Evolutionary conservation across 495 filamentous ascomycete species (phyloP).

Genomic region (Tuber borchii): DNA sequence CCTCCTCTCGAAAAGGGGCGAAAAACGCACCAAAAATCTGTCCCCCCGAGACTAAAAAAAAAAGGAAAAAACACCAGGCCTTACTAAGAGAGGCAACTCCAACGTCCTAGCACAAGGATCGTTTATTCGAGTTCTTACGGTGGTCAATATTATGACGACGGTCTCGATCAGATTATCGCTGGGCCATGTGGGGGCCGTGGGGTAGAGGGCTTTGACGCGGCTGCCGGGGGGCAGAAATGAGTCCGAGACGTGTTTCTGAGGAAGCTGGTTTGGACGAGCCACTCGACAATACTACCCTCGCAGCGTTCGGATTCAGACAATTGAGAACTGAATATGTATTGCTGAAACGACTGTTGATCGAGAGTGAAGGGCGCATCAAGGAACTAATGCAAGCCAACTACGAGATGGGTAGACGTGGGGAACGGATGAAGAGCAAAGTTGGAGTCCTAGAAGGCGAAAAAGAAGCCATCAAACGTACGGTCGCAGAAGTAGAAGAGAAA

Average conservation of each 20-base stretch:
- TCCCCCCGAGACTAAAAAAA: no score
- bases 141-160: slow-evolving; percentile 37
- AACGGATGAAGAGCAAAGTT: slow-evolving; percentile 11
- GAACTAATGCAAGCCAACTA: slow-evolving; percentile 19
- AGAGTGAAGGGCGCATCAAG: slow-evolving; percentile 26
- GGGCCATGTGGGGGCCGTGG: slow-evolving; percentile 29
- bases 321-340: slow-evolving; percentile 24
- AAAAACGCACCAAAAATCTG: no score
- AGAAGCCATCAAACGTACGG: slow-evolving; percentile 17
- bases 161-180: slow-evolving; percentile 36
- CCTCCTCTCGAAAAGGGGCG: no score
- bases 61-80: no score
- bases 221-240: slow-evolving; percentile 35
- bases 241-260: slow-evolving; percentile 25
- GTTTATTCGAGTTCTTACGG: no score
- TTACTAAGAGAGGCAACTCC: no score
- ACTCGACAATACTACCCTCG: slow-evolving; percentile 33
- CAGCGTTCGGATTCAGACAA: slow-evolving; percentile 39
- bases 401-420: slow-evolving; percentile 7
- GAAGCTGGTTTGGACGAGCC: slow-evolving; percentile 31
- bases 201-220: slow-evolving; percentile 37
- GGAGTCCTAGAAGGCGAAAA: slow-evolving; percentile 15
- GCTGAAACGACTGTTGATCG: slow-evolving; percentile 26
- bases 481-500: slow-evolving; percentile 19
- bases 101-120: no score